Conservation (phyloP, 805 yeast species). For the Cephaloascus fragrans region DNA sequence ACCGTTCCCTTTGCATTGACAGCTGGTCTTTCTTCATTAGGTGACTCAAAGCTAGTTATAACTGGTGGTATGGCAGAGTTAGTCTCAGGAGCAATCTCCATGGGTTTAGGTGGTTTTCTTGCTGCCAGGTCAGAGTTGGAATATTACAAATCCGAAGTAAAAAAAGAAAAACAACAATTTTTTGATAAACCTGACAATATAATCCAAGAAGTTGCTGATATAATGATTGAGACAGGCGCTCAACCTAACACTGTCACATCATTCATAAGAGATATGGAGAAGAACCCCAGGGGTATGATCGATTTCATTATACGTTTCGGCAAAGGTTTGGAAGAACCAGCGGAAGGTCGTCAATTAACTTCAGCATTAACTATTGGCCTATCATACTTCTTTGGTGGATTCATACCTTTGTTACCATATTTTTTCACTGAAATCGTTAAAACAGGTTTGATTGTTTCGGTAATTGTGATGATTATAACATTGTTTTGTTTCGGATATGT, state of each 20-base stretch:
- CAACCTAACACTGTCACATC: constrained; percentile 63
- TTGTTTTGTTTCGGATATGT: constrained; percentile 79
- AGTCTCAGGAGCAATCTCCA: constrained; percentile 92
- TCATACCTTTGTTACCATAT: constrained; percentile 84
- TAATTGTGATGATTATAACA: constrained; percentile 75
- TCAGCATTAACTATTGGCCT: constrained; percentile 87
- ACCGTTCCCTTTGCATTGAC: constrained; percentile 99
- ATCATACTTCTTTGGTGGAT: constrained; percentile 86
- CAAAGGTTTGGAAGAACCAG: constrained; percentile 91
- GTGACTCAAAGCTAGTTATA: constrained; percentile 81
- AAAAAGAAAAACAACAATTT: constrained; percentile 57
- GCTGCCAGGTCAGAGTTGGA: constrained; percentile 89
- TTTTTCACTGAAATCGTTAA: constrained; percentile 73
- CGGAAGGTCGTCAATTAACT: constrained; percentile 80
- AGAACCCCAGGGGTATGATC: constrained; percentile 67
- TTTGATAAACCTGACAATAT: constrained; percentile 55
- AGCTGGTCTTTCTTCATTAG: constrained; percentile 88
- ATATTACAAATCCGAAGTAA: constrained; percentile 63
- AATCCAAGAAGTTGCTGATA: constrained; percentile 74
- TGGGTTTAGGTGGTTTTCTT: constrained; percentile 95
- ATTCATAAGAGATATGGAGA: constrained; percentile 71
- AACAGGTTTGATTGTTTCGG: constrained; percentile 66
- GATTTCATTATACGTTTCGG: constrained; percentile 85
- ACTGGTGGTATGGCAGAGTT: constrained; percentile 98
- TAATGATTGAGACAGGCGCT: constrained; percentile 64